Base-by-base conservation (phyloP, 345 rosid species). In the Geranium rotundifolium region DNA sequence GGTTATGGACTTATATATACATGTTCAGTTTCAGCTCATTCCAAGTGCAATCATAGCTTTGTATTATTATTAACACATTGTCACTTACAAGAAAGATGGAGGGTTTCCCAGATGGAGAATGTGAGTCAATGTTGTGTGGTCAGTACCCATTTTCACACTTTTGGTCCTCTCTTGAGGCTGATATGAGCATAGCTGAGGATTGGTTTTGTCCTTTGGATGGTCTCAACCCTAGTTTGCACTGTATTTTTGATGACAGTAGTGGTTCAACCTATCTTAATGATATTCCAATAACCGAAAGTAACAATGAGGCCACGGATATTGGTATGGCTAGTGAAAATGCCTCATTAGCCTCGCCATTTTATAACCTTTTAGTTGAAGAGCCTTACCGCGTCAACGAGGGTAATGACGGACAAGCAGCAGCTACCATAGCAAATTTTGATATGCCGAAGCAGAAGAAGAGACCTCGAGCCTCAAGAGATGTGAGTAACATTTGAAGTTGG, bases 91-190 rank as follows among this genome's bases (percentile, higher is more conserved):
- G 81, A 72, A 12, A 70, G 18, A 7, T 69, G 4, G 81, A 75
- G 67, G 73, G 74, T 58, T 76, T 73, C 69, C 80, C 75, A 65
- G 76, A 68, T 39, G 81, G 73, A 60, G 82, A 80, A 59, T 83
- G 81, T 80, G 83, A 83, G 56, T 68, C 65, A 68, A 65, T 80
- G 62, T 67, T 68, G 66, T 29, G 27, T 19, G 57, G 68, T 27
- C 84, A 72, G 59, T 74, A 58, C 56, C 67, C 79, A 16, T 70
- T 76, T 50, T 72, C 71, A 23, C 37, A 6, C 31, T 77, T 77
- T 49, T 68, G 4, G 57, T 41, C 62, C 30, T 59, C 46, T 56
- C 67, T 71, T 59, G 79, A 76, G 60, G 66, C 64, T 56, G 41
- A 57, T 57, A 13, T 58, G 46, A 69, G 59, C 29, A 31, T 31